Base-by-base conservation (phyloP, 2,329 filamentous ascomycete genomes). In the Corynespora cassiicola region DNA sequence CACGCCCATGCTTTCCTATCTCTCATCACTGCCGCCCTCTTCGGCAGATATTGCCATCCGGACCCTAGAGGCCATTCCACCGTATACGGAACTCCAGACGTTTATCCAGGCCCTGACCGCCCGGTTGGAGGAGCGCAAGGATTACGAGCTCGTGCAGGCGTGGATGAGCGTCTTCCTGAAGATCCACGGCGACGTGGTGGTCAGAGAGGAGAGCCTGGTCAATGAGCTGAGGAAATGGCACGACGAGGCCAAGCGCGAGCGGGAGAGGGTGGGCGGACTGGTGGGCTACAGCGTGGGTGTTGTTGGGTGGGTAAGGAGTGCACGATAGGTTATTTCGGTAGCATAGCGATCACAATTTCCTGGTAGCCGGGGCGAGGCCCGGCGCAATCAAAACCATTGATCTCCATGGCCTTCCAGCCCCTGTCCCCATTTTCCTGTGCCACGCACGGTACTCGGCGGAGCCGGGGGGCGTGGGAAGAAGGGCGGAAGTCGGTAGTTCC, bases 151-250 rank as follows among this genome's bases (percentile, higher is more conserved):
- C 24, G 87, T 90, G 11, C 91, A 97, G 69, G 90, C 90, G 0
- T 99, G 94, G 92, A 97, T 99, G 90, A 85, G 87, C 2, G 92
- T 97, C 1, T 95, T 97, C 60, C 66, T 99, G 42, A 81, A 85
- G 31, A 73, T 96, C 25, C 92, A 97, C 68, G 78, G 77, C 6
- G 84, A 86, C 45, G 71, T 78, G 11, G 71, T 87, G 10, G 65
- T 72, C 6, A 65, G 72, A 21, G 69, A 71, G 23, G 61, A 79
- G 59, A 65, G 70, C 19, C 66, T 92, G 10, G 75, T 83, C 29
- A 72, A 69, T 1, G 81, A 80, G 30, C 69, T 96, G 44, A 68
- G 70, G 35, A 77, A 79, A 53, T 96, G 90, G 88, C 85, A 85
- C 65, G 70, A 69, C 18, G 82, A 86, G 56, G 87, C 92, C 66